Base-by-base conservation (phyloP, 1,139 yeast genomes). In the Geotrichum citri-aurantii region DNA sequence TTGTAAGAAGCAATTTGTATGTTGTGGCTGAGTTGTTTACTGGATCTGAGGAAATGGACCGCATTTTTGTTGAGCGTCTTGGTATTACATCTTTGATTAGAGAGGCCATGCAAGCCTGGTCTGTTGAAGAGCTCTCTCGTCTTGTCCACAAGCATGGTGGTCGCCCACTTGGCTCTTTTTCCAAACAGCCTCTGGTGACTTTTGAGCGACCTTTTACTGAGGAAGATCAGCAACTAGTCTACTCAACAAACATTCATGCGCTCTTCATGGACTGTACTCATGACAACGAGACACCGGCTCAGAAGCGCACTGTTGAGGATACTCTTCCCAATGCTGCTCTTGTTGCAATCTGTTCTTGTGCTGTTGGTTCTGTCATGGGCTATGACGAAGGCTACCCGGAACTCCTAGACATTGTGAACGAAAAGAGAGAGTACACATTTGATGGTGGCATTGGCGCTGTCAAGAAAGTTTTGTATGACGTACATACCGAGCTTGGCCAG, bases 61-160 rank as follows among this genome's bases (percentile, higher is more conserved):
- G 88, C 67, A 76, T 92, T 27, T 93, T 88, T 70, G 97, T 92
- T 14, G 97, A 93, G 72, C 79, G 95, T 64, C 79, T 93, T 55
- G 98, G 96, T 29, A 85, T 93, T 62, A 87, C 90, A 50, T 85
- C 96, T 7, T 78, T 93, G 64, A 87, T 93, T 57, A 82, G 99
- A 68, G 99, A 93, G 71, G 98, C 98, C 0, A 92, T 93, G 97
- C 97, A 91, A 75, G 95, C 97, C 1, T 86, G 95, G 85, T 84
- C 86, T 21, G 95, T 88, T 11, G 85, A 82, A 48, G 99, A 93
- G 70, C 79, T 93, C 47, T 90, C 97, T 1, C 78, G 95, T 60
- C 78, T 92, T 60, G 88, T 93, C 33, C 97, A 92, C 70, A 82
- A 85, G 66, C 96, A 93, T 72, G 98, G 98, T 48, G 98, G 98